Percentiles rank a stretch among this genome's conserved stretches.
Evolutionary conservation across 495 filamentous ascomycete species (phyloP).

Genomic region (Aspergillus asperescens): DNA sequence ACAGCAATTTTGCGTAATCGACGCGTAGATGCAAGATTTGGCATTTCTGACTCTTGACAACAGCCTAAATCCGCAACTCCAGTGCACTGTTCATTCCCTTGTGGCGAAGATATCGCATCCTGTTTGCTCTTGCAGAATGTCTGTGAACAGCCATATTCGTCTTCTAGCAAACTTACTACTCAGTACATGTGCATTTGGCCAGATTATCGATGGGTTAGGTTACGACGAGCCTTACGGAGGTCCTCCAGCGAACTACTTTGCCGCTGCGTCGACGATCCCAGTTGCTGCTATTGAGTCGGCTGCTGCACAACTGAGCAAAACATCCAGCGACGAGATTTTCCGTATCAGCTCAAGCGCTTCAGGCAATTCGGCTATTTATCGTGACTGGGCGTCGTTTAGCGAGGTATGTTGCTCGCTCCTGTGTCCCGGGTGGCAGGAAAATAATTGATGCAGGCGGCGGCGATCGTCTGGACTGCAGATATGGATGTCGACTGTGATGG

Average conservation of each 20-base stretch:
- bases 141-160: neutral
- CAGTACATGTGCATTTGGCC: constrained; percentile 2
- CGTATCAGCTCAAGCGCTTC: constrained; percentile 18
- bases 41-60: neutral
- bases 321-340: constrained; percentile 20
- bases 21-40: too few relatives aligned
- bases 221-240: constrained; percentile 25
- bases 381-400: constrained; percentile 26
- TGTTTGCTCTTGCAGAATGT: neutral
- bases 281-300: constrained; percentile 27
- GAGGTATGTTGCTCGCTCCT: constrained; percentile 14
- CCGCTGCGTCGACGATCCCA: constrained; percentile 24
- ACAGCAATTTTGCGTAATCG: neutral
- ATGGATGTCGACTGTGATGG: constrained; percentile 43
- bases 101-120: neutral
- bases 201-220: constrained; percentile 20
- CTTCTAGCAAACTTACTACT: neutral
- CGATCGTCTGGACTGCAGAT: constrained; percentile 32
- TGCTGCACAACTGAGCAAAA: constrained; percentile 21
- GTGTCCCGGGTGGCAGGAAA: neutral
- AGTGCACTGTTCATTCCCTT: too few relatives aligned
- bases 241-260: constrained; percentile 28
- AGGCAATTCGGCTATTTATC: constrained; percentile 24
- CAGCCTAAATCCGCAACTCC: too few relatives aligned
- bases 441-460: constrained; percentile 25